Conservation (phyloP, 495 filamentous ascomycete genomes). For the Aspergillus hancockii region DNA sequence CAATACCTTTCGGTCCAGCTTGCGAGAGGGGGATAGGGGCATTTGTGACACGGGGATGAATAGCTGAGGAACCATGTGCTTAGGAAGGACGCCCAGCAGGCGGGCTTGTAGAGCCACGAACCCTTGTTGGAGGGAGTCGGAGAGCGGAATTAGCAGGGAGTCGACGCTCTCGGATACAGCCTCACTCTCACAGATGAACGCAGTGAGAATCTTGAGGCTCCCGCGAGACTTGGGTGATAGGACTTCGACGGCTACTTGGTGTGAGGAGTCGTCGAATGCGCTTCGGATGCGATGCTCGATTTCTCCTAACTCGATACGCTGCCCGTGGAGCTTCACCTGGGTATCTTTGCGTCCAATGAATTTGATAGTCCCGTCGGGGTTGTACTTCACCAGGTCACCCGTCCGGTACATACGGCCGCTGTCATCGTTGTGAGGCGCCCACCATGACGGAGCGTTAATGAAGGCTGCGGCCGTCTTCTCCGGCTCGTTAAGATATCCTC, state of each 20-base stretch:
- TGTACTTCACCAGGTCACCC: constrained; percentile 55
- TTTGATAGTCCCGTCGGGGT: constrained; percentile 51
- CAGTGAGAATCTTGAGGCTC: not conserved
- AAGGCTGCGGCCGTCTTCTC: constrained; percentile 48
- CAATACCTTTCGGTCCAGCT: not conserved
- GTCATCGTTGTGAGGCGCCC: constrained; percentile 30
- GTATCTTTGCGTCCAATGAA: constrained; percentile 63
- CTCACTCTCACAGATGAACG: not conserved
- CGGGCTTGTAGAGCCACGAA: not conserved
- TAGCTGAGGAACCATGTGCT: not conserved
- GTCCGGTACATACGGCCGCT: constrained; percentile 46
- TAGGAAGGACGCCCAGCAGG: not conserved
- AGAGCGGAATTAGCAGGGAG: not conserved
- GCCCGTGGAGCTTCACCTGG: constrained; percentile 63
- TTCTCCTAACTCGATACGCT: constrained; percentile 63
- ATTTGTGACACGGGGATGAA: not conserved
- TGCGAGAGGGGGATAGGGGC: not conserved
- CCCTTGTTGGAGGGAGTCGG: not conserved
- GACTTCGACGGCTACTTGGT: constrained; percentile 36
- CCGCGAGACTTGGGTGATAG: constrained; percentile 5
- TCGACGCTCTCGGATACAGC: not conserved
- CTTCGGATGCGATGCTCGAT: constrained; percentile 31
- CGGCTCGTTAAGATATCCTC: constrained; percentile 51
- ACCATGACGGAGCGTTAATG: constrained; percentile 50
- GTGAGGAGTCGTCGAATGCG: constrained; percentile 32